phyloP scores from a whole-genome alignment of 169 alveolate species.

The Plasmodium vinckei region DNA sequence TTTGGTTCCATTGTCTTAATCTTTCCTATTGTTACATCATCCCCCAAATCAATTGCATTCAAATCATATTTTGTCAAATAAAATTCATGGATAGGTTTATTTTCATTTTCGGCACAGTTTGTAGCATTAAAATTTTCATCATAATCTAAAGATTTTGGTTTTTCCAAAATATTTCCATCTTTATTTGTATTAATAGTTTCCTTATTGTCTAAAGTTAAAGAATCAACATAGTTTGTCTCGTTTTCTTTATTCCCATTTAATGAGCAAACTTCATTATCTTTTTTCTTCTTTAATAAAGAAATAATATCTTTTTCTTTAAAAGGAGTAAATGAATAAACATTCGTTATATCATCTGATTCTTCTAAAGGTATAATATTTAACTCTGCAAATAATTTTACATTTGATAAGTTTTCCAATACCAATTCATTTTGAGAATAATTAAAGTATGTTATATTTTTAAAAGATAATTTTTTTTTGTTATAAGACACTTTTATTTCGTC shows the following conservation, averaged over 20 bases:
- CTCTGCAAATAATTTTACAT: conserved; percentile 40
- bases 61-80: conserved; percentile 58
- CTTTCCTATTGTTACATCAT: background rate
- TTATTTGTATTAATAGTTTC: background rate
- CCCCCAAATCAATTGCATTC: conserved; percentile 24
- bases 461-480: conserved; percentile 57
- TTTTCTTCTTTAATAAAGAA: conserved; percentile 7
- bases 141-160: background rate
- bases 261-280: background rate
- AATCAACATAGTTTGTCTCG: background rate
- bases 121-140: conserved; percentile 5
- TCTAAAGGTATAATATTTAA: conserved; percentile 35
- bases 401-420: conserved; percentile 41
- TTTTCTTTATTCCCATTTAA: background rate
- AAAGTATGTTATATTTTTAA: conserved; percentile 63
- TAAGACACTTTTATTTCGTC: conserved; percentile 66
- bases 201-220: background rate
- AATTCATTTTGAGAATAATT: conserved; percentile 61
- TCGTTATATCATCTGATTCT: conserved; percentile 46
- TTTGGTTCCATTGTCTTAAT: too few species aligned
- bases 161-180: background rate
- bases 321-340: conserved; percentile 57
- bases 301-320: conserved; percentile 39
- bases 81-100: conserved; percentile 46
- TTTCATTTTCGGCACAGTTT: background rate